Base-by-base conservation (phyloP, 306 rosid genomes). In the Comarum palustre region DNA sequence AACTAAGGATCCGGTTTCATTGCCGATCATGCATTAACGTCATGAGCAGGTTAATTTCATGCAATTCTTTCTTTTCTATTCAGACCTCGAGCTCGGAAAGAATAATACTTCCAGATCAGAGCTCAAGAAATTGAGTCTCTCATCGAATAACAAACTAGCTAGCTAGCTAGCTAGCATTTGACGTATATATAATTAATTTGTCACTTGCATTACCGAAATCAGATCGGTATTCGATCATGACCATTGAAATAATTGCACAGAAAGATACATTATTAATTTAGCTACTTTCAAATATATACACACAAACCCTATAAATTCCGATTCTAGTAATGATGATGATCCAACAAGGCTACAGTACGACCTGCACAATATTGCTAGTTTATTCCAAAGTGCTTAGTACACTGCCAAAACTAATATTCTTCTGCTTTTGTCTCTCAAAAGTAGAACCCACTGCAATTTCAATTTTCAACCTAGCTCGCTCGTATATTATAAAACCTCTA, bases 371-470 rank as follows among this genome's bases (percentile, higher is more conserved):
- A 34, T 31, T 22, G 60, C 60, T 54, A 54, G 25, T 54, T 24
- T 54, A 54, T 20, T 54, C 60, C 10, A 54, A 54, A 54, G 60
- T 22, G 3, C 2, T 3, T 31, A 24, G 31, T 22, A 54, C 58
- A 81, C 38, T 68, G 84, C 83, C 83, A 84, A 77, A 31, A 50
- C 59, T 63, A 52, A 39, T 54, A 27, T 16, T 36, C 16, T 48
- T 24, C 27, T 42, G 55, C 45, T 46, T 12, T 39, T 20, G 80
- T 75, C 83, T 77, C 92, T 90, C 75, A 87, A 90, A 90, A 87
- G 96, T 34, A 79, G 89, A 87, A 81, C 32, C 32, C 60, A 54
- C 60, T 22, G 27, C 31, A 11, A 4, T 22, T 12, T 54, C 14
- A 54, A 22, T 31, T 54, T 54, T 20, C 55, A 19, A 19, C 24